Evolutionary conservation across 176 grass and related monocot species (phyloP).

Genomic region (Panicum miliaceum): DNA sequence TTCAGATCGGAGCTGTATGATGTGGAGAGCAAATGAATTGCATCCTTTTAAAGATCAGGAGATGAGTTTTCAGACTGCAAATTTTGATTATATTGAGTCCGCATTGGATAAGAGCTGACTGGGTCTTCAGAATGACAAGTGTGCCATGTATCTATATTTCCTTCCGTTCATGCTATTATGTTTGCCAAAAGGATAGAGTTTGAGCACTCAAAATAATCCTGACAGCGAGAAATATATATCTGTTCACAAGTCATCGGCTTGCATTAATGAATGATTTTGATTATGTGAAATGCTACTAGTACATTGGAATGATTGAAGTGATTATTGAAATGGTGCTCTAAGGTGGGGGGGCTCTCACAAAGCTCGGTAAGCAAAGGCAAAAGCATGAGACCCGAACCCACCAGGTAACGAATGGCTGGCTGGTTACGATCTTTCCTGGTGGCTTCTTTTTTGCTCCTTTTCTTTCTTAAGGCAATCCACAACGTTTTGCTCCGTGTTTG

Average conservation of each 20-base stretch:
- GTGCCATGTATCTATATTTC: conserved; percentile 35
- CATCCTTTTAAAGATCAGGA: not conserved
- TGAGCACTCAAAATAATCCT: conserved; percentile 41
- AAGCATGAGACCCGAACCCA: not conserved
- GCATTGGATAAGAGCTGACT: conserved; percentile 19
- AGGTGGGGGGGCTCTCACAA: not conserved
- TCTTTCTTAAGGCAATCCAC: too few relatives aligned
- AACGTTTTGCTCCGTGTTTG: too few relatives aligned
- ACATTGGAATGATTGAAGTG: not conserved
- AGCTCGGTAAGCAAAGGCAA: not conserved
- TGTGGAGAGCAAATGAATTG: conserved; percentile 57
- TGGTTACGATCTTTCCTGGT: not conserved
- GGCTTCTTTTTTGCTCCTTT: not conserved
- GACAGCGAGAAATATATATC: conserved; percentile 7
- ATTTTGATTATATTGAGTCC: conserved; percentile 23
- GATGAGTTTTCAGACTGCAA: not conserved
- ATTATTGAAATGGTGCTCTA: not conserved
- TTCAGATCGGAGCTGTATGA: conserved; percentile 69
- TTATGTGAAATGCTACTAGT: not conserved
- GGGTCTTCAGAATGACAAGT: conserved; percentile 18
- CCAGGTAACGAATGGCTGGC: not conserved
- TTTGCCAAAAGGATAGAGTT: conserved; percentile 18
- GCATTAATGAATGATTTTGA: not conserved
- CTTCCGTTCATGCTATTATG: not conserved
- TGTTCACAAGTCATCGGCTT: not conserved